Base-by-base conservation (phyloP, 31 red algal genomes). In the Asparagopsis taxiformis region DNA sequence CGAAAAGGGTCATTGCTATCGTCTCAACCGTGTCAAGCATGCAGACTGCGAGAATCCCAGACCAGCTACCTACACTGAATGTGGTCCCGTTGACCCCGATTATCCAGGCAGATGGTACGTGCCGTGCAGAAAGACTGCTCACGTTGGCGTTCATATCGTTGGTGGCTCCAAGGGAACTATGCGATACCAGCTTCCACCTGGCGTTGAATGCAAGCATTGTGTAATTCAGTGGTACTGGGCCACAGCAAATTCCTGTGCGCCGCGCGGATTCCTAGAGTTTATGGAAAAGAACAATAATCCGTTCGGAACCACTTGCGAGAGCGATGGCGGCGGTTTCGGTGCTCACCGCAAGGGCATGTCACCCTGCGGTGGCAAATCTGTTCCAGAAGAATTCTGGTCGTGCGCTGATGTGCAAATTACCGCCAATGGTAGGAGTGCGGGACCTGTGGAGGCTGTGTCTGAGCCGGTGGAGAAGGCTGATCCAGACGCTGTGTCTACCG, bases 171-270 rank as follows among this genome's bases (percentile, higher is more conserved):
- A 50, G 0, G 87, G 77, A 1, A 85, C 71, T 52, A 92, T 92
- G 89, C 71, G 79, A 1, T 92, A 92, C 67, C 32, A 74, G 41
- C 25, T 92, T 7, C 89, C 80, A 15, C 23, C 16, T 21, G 65
- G 66, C 59, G 20, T 92, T 41, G 20, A 41, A 20, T 82, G 75
- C 62, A 55, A 83, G 5, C 69, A 81, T 22, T 85, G 80, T 60
- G 90, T 93, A 25, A 17, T 85, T 0, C 75, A 85, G 51, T 85
- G 74, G 81, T 93, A 93, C 49, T 93, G 90, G 90, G 70, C 70
- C 11, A 86, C 90, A 2, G 75, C 80, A 17, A 93, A 93, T 54
- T 75, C 74, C n/a, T 93, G 90, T 35, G 67, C 66, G 1, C 90
- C 90, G 16, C 44, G 64, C 8, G 87, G 87, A 11, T 64, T 72